Evolutionary conservation across 345 rosid species (phyloP).

Genomic region (Dipteronia sinensis): DNA sequence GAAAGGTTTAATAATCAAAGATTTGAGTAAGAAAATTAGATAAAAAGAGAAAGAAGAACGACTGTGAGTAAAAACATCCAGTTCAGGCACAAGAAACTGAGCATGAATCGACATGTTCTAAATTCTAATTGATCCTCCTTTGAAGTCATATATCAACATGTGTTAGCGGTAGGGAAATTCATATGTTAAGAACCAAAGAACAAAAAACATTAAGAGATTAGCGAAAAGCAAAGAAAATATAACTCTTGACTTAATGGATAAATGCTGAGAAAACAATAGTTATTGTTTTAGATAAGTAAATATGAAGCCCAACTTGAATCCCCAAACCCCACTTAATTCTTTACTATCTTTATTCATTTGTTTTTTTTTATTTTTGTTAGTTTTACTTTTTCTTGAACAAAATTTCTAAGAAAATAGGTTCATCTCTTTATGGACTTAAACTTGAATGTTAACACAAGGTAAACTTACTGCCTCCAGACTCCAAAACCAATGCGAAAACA

Average conservation of each 20-base stretch:
- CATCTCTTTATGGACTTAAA: background rate
- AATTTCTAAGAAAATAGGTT: background rate
- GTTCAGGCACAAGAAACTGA: background rate
- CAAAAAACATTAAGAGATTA: background rate
- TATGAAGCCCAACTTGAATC: conserved; percentile 6
- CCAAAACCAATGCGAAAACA: conserved; percentile 91
- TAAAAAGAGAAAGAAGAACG: background rate
- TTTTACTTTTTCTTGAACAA: background rate
- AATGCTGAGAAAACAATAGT: background rate
- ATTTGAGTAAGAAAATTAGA: too few relatives aligned
- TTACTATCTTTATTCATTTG: background rate
- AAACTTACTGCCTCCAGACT: conserved; percentile 97
- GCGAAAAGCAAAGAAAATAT: background rate
- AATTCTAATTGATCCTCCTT: background rate
- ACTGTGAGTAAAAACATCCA: background rate
- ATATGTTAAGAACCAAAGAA: background rate
- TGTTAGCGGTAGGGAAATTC: background rate
- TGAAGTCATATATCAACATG: background rate
- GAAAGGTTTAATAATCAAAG: too few relatives aligned
- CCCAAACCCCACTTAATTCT: background rate
- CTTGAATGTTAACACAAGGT: background rate
- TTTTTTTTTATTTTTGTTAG: background rate
- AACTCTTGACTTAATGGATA: background rate
- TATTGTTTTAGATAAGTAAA: background rate
- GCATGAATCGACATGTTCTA: background rate